Base-by-base conservation (phyloP, 1,139 yeast species). In the Magnusiomyces magnusii region DNA sequence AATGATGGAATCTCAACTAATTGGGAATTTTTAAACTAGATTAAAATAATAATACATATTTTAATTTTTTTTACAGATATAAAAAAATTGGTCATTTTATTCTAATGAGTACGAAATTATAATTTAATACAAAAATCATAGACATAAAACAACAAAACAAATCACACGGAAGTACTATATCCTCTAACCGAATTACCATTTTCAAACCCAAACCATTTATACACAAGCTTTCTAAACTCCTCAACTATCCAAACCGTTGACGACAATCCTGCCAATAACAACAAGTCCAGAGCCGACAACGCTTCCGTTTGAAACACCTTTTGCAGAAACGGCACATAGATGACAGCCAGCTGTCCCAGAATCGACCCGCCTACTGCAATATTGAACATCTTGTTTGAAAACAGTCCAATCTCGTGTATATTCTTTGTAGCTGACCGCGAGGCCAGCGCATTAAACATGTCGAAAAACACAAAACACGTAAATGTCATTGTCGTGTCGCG, bases 401-500 rank as follows among this genome's bases (percentile, higher is more conserved):
- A 76, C 41, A 80, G 63, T 0, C 98, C 98, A 61, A 91, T 70
- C 67, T 87, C 87, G 68, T 89, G 86, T 21, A 87, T 81, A 2
- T 95, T 87, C 71, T 89, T 91, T 53, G 90, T 80, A 62, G 86
- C 80, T 63, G 95, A 95, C 68, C 98, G 89, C 71, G 97, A 92
- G 10, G 96, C 78, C 64, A 93, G 78, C 0, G 98, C 99, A 71
- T 91, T 93, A 76, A 93, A 93, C 95, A 93, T 87, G 73, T 93
- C 99, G 69, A 85, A 93, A 60, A 92, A 77, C 15, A 93, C 98
- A 74, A 93, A 93, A 71, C 98, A 89, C 0, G 98, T 93, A 69
- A 93, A 93, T 0, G 98, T 91, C 97, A 93, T 92, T n/a, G 99
- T 93, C 17, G 98, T 92, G 71, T 92, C 98, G 73, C 98, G 86